Evolutionary conservation across 441 rosid species (phyloP), one percentile per base, ranked within the genome.

Genomic region (Geranium incanum): DNA sequence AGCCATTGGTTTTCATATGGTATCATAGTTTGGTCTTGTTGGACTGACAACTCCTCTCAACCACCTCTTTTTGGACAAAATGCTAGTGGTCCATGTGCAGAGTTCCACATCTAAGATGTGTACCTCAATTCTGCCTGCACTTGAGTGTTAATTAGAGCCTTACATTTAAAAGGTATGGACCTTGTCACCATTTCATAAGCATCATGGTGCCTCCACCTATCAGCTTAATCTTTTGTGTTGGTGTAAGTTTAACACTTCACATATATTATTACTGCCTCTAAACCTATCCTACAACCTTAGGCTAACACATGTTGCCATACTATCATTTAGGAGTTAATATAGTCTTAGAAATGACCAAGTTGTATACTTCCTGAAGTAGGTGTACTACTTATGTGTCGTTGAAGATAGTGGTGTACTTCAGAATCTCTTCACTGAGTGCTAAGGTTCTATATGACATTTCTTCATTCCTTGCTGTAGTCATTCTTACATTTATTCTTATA

Each of bases 341-440:
- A 9, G 33, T 60, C 21, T 19, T 23, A 16, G n/a, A 6, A 23
- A 1, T 21, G 28, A 60, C 36, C 66, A 60, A 60, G 7, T 19
- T 59, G 65, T 33, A 18, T 21, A 19, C 7, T 59, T 21, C 33
- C 6, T 60, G 33, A 60, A 21, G 8, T 23, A 62, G 4, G 36
- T 62, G n/a, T n/a, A 8, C 36, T 62, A 62, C 36, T 21, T 21
- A 62, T 62, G 36, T 62, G 7, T 21, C 4, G 64, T 59, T 59
- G 11, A 59, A 59, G 64, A 18, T 59, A 59, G 33, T 18, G 66
- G 66, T 62, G 13, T 62, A n/a, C 23, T 62, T 62, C 37, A 62
- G n/a, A n/a, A 55, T 21, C 66, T 62, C n/a, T 21, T 3, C 13
- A 62, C 33, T 23, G 66, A 62, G 12, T 23, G 2, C 36, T 62